These are phyloP conservation scores for Puccinia hordei DNA, from an alignment of 1,284 basidiomycete species.

Conservation along the genomic window DNA sequence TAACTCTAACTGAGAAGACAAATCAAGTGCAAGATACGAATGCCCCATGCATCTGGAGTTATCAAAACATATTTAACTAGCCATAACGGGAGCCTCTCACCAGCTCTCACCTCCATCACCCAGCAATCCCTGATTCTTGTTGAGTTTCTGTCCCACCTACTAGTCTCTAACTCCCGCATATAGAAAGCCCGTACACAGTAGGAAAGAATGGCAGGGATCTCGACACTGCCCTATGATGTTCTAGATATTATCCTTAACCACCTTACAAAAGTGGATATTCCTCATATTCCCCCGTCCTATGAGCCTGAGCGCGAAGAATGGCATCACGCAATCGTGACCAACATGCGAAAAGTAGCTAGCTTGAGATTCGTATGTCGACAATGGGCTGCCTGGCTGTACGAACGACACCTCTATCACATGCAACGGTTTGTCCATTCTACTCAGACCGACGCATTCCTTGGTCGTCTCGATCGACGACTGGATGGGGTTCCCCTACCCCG, in stretches of 20 bases:
- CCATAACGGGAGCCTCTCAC: too few species aligned
- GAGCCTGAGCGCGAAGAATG: constrained; percentile 18
- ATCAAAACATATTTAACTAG: too few species aligned
- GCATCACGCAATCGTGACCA: background rate
- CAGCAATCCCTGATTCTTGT: too few species aligned
- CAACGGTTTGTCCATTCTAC: background rate
- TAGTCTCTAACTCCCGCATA: background rate
- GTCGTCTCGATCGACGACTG: background rate
- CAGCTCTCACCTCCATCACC: too few species aligned
- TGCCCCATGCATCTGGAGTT: too few species aligned
- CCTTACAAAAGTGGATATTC: background rate
- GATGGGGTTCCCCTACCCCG: background rate
- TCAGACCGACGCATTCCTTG: background rate
- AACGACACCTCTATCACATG: constrained; percentile 3
- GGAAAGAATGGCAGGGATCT: background rate
- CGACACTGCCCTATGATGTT: background rate
- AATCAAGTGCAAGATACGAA: too few species aligned
- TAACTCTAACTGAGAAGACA: too few species aligned
- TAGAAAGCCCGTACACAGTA: background rate
- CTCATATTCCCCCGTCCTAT: background rate
- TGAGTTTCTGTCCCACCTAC: too few species aligned
- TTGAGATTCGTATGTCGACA: constrained; percentile 6
- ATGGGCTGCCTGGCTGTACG: background rate
- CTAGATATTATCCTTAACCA: background rate
- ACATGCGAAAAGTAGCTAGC: background rate